Evolutionary conservation across 2,329 filamentous ascomycete genomes (phyloP), one percentile per base, ranked within the genome.

Genomic region (Colletotrichum lupini): DNA sequence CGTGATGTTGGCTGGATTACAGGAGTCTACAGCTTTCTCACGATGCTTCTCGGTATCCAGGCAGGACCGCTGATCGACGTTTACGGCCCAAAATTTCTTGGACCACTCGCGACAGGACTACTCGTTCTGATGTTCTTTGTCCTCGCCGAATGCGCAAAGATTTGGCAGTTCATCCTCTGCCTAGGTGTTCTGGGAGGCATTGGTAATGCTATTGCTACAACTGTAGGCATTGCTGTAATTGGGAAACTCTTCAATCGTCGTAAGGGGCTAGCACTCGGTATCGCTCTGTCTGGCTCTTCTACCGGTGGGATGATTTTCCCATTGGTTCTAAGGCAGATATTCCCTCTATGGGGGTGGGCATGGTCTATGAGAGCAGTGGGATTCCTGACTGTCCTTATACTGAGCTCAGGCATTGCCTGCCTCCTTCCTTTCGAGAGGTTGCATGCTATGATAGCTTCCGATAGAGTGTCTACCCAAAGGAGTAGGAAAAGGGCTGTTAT

Each of bases 1-100:
- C 78, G 83, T 5, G 82, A 87, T 49, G 81, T 88, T 1, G 86
- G 85, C 24, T 88, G 86, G 86, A 87, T 88, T 65, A 82, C 84
- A 0, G 84, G 85, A 1, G 74, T 87, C 2, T 83, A 86, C 35
- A 81, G 83, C 3, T 87, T 86, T 68, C 76, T 87, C 2, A 81
- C 83, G 0, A 77, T 87, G 0, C 81, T 85, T n/a, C 79, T 86
- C 1, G 85, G 84, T 5, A 83, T 88, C 5, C 85, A 86, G 76
- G 81, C 86, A 14, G 86, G 86, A 0, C 86, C 86, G 2, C 68
- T 88, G 7, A 86, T 87, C 67, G 86, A 88, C 73, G 80, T 80
- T 0, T 84, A 86, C 53, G 86, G 86, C 0, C 83, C 87, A 0
- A 80, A 82, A 4, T 71, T 81, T 37, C 79, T 88, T 16, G 77